phyloP scores from a whole-genome alignment of 2,329 filamentous ascomycete genomes.

The Calonectria montana region DNA sequence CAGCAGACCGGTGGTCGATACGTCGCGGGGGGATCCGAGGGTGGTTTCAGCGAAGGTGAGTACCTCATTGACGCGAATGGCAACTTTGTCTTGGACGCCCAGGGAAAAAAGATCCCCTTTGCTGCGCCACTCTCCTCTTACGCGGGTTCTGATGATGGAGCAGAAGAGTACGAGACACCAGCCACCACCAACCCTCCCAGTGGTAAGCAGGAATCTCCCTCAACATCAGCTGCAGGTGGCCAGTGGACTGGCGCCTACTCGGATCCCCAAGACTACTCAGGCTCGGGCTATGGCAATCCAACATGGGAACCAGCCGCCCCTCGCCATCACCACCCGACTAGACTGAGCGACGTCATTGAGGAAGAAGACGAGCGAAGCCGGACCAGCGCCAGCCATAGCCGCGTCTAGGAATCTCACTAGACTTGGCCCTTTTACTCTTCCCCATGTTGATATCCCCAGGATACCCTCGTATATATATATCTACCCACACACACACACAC shows the following conservation, averaged over 20 bases:
- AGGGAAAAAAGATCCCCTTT: slow-evolving; percentile 69
- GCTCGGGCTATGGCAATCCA: slow-evolving; percentile 72
- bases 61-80: slow-evolving; percentile 74
- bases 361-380: slow-evolving; percentile 86
- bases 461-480: slow-evolving; percentile 29
- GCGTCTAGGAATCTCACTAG: slow-evolving; percentile 47
- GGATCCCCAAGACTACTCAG: slow-evolving; percentile 70
- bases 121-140: slow-evolving; percentile 57
- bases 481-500: slow-evolving; percentile 16
- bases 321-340: slow-evolving; percentile 86
- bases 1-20: slow-evolving; percentile 36
- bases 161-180: slow-evolving; percentile 70
- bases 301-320: slow-evolving; percentile 82
- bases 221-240: slow-evolving; percentile 42
- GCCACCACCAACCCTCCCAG: slow-evolving; percentile 56
- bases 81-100: slow-evolving; percentile 69
- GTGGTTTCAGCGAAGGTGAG: slow-evolving; percentile 76
- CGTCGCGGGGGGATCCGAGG: slow-evolving; percentile 61
- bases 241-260: slow-evolving; percentile 59
- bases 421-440: slow-evolving; percentile 4
- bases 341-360: slow-evolving; percentile 88
- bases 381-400: slow-evolving; percentile 76
- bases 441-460: slow-evolving; percentile 16
- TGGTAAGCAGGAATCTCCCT: slow-evolving; percentile 47
- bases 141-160: slow-evolving; percentile 61